Conservation (phyloP, 805 yeast species). For the Ogataea chonburiensis region DNA sequence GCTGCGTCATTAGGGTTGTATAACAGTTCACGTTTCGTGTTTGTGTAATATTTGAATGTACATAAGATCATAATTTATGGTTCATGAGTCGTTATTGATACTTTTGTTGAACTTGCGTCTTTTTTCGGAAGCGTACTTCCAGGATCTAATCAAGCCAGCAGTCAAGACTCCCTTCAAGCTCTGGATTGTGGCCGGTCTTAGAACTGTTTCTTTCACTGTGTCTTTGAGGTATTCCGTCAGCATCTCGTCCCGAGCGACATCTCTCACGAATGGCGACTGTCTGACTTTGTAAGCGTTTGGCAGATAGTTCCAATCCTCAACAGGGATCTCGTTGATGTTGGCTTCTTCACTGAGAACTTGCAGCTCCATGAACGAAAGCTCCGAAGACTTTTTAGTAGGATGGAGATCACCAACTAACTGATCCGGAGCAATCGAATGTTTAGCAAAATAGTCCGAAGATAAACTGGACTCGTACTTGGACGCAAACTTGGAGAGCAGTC, state of each 20-base stretch:
- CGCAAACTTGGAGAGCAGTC: slow-evolving; percentile 34
- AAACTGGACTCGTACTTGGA: slow-evolving; percentile 25
- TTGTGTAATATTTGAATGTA: slow-evolving; percentile 11
- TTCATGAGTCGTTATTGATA: slow-evolving; percentile 7
- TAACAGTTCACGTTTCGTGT: slow-evolving; percentile 6
- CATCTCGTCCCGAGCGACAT: slow-evolving; percentile 41
- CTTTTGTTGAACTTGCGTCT: slow-evolving; percentile 35
- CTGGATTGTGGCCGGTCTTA: slow-evolving; percentile 70
- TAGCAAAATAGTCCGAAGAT: slow-evolving; percentile 33
- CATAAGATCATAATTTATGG: slow-evolving; percentile 8
- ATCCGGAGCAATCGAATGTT: slow-evolving; percentile 20
- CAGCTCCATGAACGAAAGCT: slow-evolving; percentile 28
- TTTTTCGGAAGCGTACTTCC: slow-evolving; percentile 77
- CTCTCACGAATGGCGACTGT: slow-evolving; percentile 37
- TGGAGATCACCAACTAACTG: slow-evolving; percentile 7
- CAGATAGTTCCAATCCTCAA: slow-evolving; percentile 35
- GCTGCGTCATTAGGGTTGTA: slow-evolving; percentile 26
- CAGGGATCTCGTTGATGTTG: slow-evolving; percentile 27
- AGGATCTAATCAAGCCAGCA: slow-evolving; percentile 74
- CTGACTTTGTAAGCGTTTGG: slow-evolving; percentile 25
- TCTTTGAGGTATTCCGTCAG: slow-evolving; percentile 36
- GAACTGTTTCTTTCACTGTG: slow-evolving; percentile 56
- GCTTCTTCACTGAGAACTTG: slow-evolving; percentile 16
- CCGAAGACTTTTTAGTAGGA: slow-evolving; percentile 18
- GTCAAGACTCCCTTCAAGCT: slow-evolving; percentile 80